These are phyloP conservation scores for Triadica sebifera DNA, from an alignment of 345 rosid genomes.

Conservation along the genomic window DNA sequence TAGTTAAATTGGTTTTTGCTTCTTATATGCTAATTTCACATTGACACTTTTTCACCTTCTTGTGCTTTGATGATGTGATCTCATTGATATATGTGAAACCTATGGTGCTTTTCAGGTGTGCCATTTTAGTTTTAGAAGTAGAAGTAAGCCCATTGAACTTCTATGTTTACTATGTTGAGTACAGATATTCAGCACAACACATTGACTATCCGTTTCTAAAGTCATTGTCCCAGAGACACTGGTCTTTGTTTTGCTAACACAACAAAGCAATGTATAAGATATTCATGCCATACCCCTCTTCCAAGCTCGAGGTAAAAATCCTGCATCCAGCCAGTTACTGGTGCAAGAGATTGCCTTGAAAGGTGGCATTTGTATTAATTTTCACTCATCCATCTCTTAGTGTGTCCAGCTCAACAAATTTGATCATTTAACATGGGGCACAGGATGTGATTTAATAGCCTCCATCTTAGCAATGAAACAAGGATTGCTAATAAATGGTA, in stretches of 20 bases:
- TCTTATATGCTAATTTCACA: background rate
- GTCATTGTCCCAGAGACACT: background rate
- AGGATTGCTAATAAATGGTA: background rate
- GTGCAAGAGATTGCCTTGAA: background rate
- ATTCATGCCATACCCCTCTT: background rate
- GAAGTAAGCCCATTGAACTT: background rate
- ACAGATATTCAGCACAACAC: too few species aligned
- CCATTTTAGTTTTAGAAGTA: constrained; percentile 8
- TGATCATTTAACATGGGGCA: background rate
- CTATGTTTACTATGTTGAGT: background rate
- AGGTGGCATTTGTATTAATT: too few species aligned
- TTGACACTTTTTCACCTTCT: background rate
- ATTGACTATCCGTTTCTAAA: background rate
- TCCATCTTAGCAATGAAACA: background rate
- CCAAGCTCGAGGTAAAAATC: too few species aligned
- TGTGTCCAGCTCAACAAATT: background rate
- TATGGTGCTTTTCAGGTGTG: background rate
- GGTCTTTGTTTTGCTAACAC: background rate
- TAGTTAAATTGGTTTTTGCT: constrained; percentile 8
- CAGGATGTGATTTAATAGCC: background rate
- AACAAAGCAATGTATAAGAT: background rate
- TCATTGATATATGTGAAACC: background rate
- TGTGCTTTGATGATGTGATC: constrained; percentile 17
- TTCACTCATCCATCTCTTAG: too few species aligned
- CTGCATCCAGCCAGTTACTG: background rate